Evolutionary conservation across 164 flowering plant species (phyloP).

Genomic region (grape (Vitis vinifera)): DNA sequence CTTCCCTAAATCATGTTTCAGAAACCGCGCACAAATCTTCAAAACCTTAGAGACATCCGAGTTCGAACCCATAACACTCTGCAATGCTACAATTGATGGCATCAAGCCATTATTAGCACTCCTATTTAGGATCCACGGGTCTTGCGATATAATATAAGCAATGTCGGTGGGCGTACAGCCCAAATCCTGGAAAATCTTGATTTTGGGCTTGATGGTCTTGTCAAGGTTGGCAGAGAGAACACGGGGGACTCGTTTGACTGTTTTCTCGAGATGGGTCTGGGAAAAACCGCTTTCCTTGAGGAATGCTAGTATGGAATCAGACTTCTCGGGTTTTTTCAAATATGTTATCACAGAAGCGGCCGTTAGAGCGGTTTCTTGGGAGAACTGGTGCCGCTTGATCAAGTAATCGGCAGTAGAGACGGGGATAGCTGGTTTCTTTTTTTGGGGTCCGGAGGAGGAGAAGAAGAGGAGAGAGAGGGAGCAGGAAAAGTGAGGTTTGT

Average conservation of each 20-base stretch:
- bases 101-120: slow-evolving; percentile 9
- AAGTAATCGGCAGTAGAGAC: slow-evolving; percentile 4
- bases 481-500: slow-evolving; percentile 1
- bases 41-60: slow-evolving; percentile 11
- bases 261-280: slow-evolving; percentile 19
- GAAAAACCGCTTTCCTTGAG: slow-evolving; percentile 33
- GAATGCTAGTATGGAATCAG: slow-evolving; percentile 16
- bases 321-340: slow-evolving; percentile 8
- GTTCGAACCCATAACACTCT: slow-evolving; percentile 19
- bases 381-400: slow-evolving; percentile 19
- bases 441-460: slow-evolving; percentile 4
- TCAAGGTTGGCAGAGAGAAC: slow-evolving; percentile 22
- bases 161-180: slow-evolving; percentile 19
- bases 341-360: slow-evolving; percentile 9
- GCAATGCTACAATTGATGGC: slow-evolving; percentile 15
- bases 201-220: slow-evolving; percentile 25
- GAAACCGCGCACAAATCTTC: slow-evolving; percentile 16
- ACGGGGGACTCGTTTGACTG: slow-evolving; percentile 5
- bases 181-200: slow-evolving; percentile 23
- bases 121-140: slow-evolving; percentile 24
- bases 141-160: slow-evolving; percentile 19
- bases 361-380: slow-evolving; percentile 23
- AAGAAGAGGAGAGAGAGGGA: slow-evolving; percentile 8
- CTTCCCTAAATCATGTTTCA: slow-evolving; percentile 26
- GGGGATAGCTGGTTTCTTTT: neutral